These are phyloP conservation scores for Drosera capensis DNA, from an alignment of 148 eudicot species.

Conservation along the genomic window DNA sequence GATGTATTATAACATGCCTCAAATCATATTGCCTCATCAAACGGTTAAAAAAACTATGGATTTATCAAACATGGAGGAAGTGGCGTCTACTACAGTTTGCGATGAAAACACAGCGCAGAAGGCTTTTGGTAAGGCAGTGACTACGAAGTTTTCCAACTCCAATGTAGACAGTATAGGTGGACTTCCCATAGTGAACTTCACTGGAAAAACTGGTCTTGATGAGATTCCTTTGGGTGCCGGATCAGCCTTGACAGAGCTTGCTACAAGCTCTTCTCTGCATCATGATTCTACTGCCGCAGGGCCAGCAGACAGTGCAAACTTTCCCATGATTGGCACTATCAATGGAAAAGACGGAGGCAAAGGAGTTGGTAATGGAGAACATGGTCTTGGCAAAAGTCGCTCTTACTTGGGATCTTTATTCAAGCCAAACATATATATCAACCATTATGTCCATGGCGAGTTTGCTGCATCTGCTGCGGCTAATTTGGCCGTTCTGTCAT, in stretches of 20 bases:
- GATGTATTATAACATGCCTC: constrained; percentile 48
- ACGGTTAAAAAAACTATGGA: constrained; percentile 14
- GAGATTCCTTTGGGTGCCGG: too few relatives aligned
- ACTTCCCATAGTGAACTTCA: too few relatives aligned
- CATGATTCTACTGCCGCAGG: constrained; percentile 10
- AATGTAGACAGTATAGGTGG: constrained; percentile 10
- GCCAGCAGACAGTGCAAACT: constrained; percentile 10
- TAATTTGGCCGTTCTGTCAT: constrained; percentile 43
- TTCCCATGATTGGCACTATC: constrained; percentile 9
- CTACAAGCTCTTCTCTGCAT: constrained; percentile 12
- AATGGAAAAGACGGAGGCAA: constrained; percentile 14
- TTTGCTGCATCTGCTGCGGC: constrained; percentile 95
- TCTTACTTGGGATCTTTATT: constrained; percentile 53
- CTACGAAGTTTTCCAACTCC: constrained; percentile 6
- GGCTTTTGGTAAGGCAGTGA: constrained; percentile 10
- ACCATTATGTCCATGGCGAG: constrained; percentile 74
- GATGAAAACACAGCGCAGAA: constrained; percentile 11
- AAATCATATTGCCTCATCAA: constrained; percentile 17
- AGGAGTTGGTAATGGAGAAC: constrained; percentile 14
- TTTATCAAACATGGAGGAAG: constrained; percentile 12
- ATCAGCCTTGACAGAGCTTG: constrained; percentile 13
- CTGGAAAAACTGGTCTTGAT: too few relatives aligned
- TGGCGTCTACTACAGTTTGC: constrained; percentile 9
- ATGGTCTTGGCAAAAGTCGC: constrained; percentile 12
- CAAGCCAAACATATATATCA: constrained; percentile 50